Conservation (phyloP, 306 rosid genomes). For the Quercus variabilis region DNA sequence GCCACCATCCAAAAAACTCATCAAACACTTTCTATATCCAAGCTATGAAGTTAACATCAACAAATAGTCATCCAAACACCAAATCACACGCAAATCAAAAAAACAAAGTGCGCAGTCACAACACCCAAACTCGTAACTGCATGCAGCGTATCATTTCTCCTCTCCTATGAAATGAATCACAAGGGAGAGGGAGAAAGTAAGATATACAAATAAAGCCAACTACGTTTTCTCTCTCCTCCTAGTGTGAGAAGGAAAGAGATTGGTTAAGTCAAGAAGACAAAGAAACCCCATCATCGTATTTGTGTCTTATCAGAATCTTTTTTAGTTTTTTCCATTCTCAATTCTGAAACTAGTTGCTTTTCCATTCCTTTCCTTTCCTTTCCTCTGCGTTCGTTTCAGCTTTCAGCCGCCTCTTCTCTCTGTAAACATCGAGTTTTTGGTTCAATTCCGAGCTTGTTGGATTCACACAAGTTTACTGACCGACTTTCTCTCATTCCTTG, state of each 20-base stretch:
- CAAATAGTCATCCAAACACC: too few species aligned
- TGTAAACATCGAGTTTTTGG: background rate
- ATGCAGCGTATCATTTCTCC: too few species aligned
- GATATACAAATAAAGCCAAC: conserved; percentile 2
- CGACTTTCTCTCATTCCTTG: conserved; percentile 9
- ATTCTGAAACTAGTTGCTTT: background rate
- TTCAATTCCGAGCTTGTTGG: conserved; percentile 22
- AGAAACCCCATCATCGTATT: background rate
- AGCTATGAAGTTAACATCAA: too few species aligned
- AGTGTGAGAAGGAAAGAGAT: conserved; percentile 6
- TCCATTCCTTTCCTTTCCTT: background rate
- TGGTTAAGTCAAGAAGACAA: conserved; percentile 36
- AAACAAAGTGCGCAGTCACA: too few species aligned
- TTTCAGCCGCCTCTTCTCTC: background rate
- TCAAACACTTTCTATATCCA: too few species aligned
- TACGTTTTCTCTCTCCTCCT: background rate
- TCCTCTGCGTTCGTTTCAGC: background rate
- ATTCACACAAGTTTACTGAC: background rate
- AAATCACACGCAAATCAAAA: too few species aligned
- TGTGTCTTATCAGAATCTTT: conserved; percentile 11
- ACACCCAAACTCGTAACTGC: too few species aligned
- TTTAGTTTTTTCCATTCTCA: background rate
- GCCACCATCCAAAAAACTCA: too few species aligned
- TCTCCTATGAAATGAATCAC: too few species aligned
- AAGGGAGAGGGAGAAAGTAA: too few species aligned